phyloP scores from a whole-genome alignment of 148 eudicot genomes.

The Vaccinium corymbosum region DNA sequence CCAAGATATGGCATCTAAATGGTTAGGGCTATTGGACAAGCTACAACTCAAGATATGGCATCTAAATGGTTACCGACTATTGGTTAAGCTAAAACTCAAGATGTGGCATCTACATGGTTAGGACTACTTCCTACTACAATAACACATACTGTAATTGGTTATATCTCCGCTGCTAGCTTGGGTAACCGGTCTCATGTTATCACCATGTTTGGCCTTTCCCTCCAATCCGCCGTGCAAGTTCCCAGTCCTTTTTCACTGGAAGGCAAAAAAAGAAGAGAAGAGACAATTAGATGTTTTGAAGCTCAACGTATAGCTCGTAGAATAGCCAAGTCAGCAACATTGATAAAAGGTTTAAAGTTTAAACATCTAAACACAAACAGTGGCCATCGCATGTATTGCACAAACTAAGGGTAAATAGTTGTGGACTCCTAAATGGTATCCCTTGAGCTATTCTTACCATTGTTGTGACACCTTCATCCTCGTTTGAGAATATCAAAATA shows the following conservation, averaged over 20 bases:
- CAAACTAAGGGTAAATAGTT: not conserved
- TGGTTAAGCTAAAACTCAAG: not conserved
- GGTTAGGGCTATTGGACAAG: too few species aligned
- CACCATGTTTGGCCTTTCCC: constrained; percentile 19
- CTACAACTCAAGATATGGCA: too few species aligned
- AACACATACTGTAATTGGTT: not conserved
- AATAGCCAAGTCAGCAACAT: not conserved
- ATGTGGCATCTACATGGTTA: not conserved
- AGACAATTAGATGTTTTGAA: not conserved
- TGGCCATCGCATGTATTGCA: not conserved
- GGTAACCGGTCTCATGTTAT: not conserved
- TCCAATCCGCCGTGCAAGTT: constrained; percentile 62
- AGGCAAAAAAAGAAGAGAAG: not conserved
- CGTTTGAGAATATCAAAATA: not conserved
- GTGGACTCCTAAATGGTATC: not conserved
- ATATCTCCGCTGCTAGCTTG: not conserved
- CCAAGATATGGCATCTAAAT: too few species aligned
- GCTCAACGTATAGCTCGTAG: not conserved
- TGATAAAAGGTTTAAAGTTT: not conserved
- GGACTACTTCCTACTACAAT: not conserved
- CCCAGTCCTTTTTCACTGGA: constrained; percentile 73
- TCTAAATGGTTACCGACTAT: not conserved
- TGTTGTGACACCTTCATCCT: not conserved
- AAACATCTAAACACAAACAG: not conserved
- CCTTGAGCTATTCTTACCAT: not conserved